Evolutionary conservation across 345 rosid species (phyloP).

Genomic region (Laguncularia racemosa): DNA sequence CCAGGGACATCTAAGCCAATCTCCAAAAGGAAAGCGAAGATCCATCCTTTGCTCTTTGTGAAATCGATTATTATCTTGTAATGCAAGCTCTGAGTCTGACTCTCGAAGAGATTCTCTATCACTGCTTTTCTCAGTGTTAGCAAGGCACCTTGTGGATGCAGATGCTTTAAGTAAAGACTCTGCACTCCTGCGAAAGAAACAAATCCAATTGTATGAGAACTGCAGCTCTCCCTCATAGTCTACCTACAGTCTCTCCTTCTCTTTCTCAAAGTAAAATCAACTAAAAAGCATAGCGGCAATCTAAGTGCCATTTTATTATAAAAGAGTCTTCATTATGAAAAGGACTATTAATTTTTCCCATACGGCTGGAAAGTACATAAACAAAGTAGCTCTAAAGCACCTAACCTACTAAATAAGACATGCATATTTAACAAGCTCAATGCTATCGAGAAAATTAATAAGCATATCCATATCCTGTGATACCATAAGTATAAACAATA

Average conservation of each 20-base stretch:
- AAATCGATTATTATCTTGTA: slow-evolving; percentile 21
- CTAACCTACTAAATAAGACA: too few species aligned
- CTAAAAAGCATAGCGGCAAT: too few species aligned
- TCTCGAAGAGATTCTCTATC: slow-evolving; percentile 4
- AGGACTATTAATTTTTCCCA: too few species aligned
- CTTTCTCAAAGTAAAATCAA: not conserved
- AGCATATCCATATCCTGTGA: too few species aligned
- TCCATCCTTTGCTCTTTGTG: slow-evolving; percentile 27
- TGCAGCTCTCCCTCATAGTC: not conserved
- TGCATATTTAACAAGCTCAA: too few species aligned
- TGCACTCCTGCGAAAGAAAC: slow-evolving; percentile 55
- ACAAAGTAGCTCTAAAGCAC: too few species aligned
- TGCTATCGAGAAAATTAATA: too few species aligned
- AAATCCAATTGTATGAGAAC: not conserved
- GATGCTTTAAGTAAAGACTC: slow-evolving; percentile 58
- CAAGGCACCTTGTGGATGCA: slow-evolving; percentile 26
- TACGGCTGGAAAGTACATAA: too few species aligned
- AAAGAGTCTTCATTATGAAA: too few species aligned
- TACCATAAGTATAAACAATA: too few species aligned
- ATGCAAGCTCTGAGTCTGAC: slow-evolving; percentile 24
- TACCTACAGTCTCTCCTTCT: not conserved
- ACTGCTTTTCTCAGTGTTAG: slow-evolving; percentile 25
- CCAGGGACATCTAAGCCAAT: slow-evolving; percentile 54
- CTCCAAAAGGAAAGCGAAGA: slow-evolving; percentile 51
- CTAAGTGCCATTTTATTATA: too few species aligned